Base-by-base conservation (phyloP, 2,329 filamentous ascomycete genomes). In the Alternaria sp. region DNA sequence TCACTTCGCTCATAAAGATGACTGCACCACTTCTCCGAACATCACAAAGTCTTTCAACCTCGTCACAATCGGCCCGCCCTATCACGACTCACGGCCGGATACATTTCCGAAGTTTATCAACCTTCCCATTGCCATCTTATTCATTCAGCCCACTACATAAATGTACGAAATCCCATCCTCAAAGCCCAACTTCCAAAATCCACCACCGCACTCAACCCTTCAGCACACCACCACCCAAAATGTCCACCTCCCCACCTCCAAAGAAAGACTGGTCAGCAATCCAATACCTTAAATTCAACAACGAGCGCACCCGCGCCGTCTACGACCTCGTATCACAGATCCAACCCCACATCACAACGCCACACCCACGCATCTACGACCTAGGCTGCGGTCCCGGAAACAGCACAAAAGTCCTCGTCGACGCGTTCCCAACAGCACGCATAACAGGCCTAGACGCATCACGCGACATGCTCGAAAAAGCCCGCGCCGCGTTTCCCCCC, bases 331-430 rank as follows among this genome's bases (percentile, higher is more conserved):
- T 88, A 8, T 62, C 80, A 5, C 82, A 80, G 31, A 69, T 86
- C 2, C 75, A 77, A 0, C 74, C 82, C 1, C 63, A 75, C 41
- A 44, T 72, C 37, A 13, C 48, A 7, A 29, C 3, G 7, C 28
- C 13, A 54, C 67, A 0, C 75, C 83, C n/a, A 67, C 58, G 75
- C 9, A 81, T 88, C 63, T 76, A 86, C 64, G 86, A 88, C 58
- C 77, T 88, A 1, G 86, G 86, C 63, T 88, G 86, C 70, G 86
- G 86, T 0, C 86, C 86, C 0, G 86, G 83, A 5, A 88, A 87
- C 74, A 85, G 83, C 2, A 88, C 85, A 0, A 71, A 75, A 1
- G 80, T 82, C 1, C 78, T 88, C 2, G 72, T 74, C 4, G 64
- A 70, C 3, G 78, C 78, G 4, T 88, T 83, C 68, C 83, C 85